These are phyloP conservation scores for Kwoniella newhampshirensis DNA, from an alignment of 768 basidiomycete genomes.

Conservation along the genomic window DNA sequence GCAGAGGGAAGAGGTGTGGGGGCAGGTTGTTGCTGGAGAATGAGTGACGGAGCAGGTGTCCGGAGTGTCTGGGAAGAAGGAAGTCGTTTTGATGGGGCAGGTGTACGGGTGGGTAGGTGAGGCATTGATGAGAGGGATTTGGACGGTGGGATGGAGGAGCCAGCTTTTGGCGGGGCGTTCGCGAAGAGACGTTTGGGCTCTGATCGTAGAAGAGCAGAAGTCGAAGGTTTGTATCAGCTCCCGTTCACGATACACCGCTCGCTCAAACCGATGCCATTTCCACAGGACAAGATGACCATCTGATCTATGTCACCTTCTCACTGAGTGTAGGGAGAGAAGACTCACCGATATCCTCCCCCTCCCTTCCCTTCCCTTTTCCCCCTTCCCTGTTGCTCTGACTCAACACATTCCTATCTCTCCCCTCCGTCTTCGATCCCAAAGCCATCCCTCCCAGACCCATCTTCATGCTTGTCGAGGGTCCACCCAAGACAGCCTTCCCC, in stretches of 20 bases:
- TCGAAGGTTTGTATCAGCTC: not conserved
- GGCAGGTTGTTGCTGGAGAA: conserved; percentile 18
- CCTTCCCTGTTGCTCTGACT: conserved; percentile 3
- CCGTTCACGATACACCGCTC: not conserved
- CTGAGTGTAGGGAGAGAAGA: too few relatives aligned
- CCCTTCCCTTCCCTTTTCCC: conserved; percentile 24
- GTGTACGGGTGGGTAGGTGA: conserved; percentile 12
- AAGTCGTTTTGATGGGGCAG: conserved; percentile 1
- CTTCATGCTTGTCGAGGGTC: conserved; percentile 15
- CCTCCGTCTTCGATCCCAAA: conserved; percentile 36
- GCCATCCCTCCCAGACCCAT: conserved; percentile 25
- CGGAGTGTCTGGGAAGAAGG: conserved; percentile 18
- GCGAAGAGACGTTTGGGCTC: conserved; percentile 44
- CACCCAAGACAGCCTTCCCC: conserved; percentile 6
- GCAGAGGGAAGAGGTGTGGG: conserved; percentile 39
- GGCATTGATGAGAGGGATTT: conserved; percentile 37
- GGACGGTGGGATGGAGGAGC: conserved; percentile 28
- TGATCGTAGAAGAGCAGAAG: conserved; percentile 6
- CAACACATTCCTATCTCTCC: conserved; percentile 37
- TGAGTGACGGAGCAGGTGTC: conserved; percentile 16
- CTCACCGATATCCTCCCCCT: conserved; percentile 45
- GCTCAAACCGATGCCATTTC: too few relatives aligned
- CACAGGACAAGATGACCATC: too few relatives aligned
- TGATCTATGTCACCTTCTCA: too few relatives aligned
- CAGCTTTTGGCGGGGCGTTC: conserved; percentile 21